A percentile compares a stretch with the other conserved stretches of the same genome.
These are phyloP conservation scores for Thymus quinquecostatus DNA, from an alignment of 257 asterid genomes.

Conservation along the genomic window DNA sequence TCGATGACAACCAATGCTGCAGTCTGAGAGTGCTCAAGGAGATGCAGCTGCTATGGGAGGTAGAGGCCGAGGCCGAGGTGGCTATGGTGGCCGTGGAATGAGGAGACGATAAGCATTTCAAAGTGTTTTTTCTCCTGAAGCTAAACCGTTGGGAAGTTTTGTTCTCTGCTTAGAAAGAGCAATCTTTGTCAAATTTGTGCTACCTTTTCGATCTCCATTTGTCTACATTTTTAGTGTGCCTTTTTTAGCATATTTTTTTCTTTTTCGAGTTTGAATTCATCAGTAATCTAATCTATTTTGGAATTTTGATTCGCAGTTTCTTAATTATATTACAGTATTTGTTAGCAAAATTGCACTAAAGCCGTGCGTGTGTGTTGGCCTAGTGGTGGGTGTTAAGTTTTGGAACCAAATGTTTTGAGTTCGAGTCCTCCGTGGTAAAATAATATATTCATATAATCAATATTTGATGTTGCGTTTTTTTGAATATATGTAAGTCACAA, in stretches of 20 bases:
- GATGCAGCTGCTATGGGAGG: constrained; percentile 91
- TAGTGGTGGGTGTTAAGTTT: no score
- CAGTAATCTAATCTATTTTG: not conserved
- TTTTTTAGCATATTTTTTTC: not conserved
- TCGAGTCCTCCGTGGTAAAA: no score
- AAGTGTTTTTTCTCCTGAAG: not conserved
- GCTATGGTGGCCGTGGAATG: constrained; percentile 86
- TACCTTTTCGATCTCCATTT: not conserved
- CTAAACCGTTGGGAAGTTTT: not conserved
- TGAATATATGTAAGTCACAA: no score
- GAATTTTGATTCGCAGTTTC: not conserved
- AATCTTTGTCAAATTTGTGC: constrained; percentile 14
- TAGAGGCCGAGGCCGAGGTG: constrained; percentile 59
- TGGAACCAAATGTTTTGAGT: no score
- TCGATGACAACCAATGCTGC: constrained; percentile 14
- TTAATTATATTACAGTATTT: not conserved
- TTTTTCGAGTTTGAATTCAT: not conserved
- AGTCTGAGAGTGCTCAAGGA: constrained; percentile 99
- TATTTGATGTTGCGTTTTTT: no score
- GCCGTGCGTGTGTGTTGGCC: no score
- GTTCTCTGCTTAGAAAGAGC: not conserved
- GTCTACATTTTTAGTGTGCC: constrained; percentile 1
- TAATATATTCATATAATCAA: no score
- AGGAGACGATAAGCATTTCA: constrained; percentile 50
- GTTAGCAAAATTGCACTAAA: not conserved